Conservation (phyloP, 805 yeast genomes). For the Maudiozyma pseudohumilis region DNA sequence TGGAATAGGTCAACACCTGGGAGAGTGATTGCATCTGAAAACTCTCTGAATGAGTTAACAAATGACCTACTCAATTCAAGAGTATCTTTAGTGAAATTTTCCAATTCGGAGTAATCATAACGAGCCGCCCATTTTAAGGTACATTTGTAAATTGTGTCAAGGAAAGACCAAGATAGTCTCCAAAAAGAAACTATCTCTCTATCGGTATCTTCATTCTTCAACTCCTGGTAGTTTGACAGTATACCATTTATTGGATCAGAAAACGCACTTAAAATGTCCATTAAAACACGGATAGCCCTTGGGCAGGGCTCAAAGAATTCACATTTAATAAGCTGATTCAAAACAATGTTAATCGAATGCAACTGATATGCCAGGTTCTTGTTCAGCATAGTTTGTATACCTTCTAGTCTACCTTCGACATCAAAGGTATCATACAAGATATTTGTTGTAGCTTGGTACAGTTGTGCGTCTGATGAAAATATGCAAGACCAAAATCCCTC, state of each 20-base stretch:
- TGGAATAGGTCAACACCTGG: conserved; percentile 34
- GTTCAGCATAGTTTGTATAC: conserved; percentile 46
- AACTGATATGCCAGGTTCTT: conserved; percentile 38
- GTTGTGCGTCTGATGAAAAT: conserved; percentile 46
- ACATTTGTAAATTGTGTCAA: conserved; percentile 55
- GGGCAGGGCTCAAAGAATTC: conserved; percentile 64
- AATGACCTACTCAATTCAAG: conserved; percentile 66
- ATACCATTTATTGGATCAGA: conserved; percentile 61
- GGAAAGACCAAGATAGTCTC: conserved; percentile 62
- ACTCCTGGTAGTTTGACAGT: conserved; percentile 25
- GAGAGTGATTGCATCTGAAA: conserved; percentile 31
- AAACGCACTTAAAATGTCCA: conserved; percentile 59
- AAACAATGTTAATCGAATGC: conserved; percentile 37
- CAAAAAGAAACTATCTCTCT: conserved; percentile 41
- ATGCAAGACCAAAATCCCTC: conserved; percentile 68
- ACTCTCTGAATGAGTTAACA: conserved; percentile 53
- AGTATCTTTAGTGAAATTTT: conserved; percentile 80
- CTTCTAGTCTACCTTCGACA: conserved; percentile 70
- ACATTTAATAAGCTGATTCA: conserved; percentile 37
- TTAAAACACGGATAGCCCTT: conserved; percentile 58
- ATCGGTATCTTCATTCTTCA: conserved; percentile 19
- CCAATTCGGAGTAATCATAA: conserved; percentile 45
- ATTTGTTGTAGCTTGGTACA: conserved; percentile 62
- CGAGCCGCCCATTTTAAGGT: conserved; percentile 69
- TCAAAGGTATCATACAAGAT: conserved; percentile 69